phyloP scores from a whole-genome alignment of 768 basidiomycete genomes.

The Dictyophora rubrovolvata region DNA sequence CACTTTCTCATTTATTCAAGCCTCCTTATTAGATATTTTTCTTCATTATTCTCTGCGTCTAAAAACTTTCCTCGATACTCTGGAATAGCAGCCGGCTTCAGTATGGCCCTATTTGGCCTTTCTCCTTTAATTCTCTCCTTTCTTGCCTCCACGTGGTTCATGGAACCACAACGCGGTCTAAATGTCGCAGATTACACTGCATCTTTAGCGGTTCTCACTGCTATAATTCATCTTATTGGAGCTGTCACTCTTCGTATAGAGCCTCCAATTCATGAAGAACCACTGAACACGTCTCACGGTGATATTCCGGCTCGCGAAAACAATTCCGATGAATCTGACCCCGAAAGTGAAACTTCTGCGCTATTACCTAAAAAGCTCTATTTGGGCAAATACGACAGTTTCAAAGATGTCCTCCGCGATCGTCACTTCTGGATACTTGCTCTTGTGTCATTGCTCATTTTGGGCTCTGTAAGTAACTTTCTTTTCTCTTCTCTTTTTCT shows the following conservation, averaged over 20 bases:
- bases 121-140: constrained; percentile 67
- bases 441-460: constrained; percentile 37
- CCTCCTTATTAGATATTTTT: constrained; percentile 48
- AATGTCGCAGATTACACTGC: constrained; percentile 41
- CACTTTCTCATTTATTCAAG: neutral
- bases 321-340: constrained; percentile 25
- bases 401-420: constrained; percentile 40
- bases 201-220: constrained; percentile 48
- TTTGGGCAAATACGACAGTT: constrained; percentile 22
- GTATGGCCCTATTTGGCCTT: constrained; percentile 69
- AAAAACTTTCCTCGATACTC: constrained; percentile 56
- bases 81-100: constrained; percentile 55
- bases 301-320: constrained; percentile 9
- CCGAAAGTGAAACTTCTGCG: constrained; percentile 19
- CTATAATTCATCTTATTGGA: constrained; percentile 44
- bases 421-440: constrained; percentile 56
- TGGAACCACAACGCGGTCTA: constrained; percentile 28
- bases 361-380: constrained; percentile 9
- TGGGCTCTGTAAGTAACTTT: constrained; percentile 57
- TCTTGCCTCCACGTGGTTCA: constrained; percentile 55
- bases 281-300: constrained; percentile 10
- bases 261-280: constrained; percentile 14
- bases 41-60: constrained; percentile 65
- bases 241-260: constrained; percentile 30
- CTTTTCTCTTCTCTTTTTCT: constrained; percentile 1